Conservation (phyloP, 805 yeast genomes). For the Groenewaldozyma tartarivorans region DNA sequence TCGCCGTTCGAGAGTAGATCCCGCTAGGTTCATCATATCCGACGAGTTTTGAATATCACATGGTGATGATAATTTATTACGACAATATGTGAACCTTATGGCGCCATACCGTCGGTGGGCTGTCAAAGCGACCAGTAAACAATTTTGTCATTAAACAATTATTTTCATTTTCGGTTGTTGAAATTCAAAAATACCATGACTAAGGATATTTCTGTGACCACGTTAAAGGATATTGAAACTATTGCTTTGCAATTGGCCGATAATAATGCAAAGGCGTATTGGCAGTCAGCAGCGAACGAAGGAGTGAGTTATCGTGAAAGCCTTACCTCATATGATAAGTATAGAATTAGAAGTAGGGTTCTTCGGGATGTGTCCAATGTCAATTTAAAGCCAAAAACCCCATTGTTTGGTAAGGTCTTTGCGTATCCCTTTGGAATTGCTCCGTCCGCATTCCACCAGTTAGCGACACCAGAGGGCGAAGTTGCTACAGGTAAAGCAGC, state of each 20-base stretch:
- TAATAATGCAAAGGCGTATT: conserved; percentile 16
- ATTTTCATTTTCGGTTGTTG: too few relatives aligned
- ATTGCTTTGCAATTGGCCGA: conserved; percentile 12
- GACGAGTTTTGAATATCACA: too few relatives aligned
- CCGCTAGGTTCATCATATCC: too few relatives aligned
- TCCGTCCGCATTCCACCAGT: conserved; percentile 27
- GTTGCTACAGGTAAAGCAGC: conserved; percentile 27
- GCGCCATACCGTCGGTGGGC: too few relatives aligned
- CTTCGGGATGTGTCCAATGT: conserved; percentile 22
- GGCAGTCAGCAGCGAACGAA: conserved; percentile 25
- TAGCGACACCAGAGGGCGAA: conserved; percentile 28
- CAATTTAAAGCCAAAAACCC: conserved; percentile 15
- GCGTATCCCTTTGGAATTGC: conserved; percentile 27
- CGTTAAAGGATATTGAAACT: conserved; percentile 12
- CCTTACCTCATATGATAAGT: conserved; percentile 19
- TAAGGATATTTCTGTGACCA: conserved; percentile 1
- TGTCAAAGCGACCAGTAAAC: too few relatives aligned
- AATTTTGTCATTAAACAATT: too few relatives aligned
- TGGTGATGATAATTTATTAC: too few relatives aligned
- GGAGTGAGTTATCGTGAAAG: conserved; percentile 22
- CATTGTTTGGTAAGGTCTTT: conserved; percentile 20
- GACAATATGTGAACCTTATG: too few relatives aligned
- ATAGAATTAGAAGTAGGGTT: conserved; percentile 23
- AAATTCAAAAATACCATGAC: conserved; percentile 4
- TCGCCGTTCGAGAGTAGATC: too few relatives aligned